phyloP scores from a whole-genome alignment of 2,329 filamentous ascomycete genomes.

The Sporothrix inflata region DNA sequence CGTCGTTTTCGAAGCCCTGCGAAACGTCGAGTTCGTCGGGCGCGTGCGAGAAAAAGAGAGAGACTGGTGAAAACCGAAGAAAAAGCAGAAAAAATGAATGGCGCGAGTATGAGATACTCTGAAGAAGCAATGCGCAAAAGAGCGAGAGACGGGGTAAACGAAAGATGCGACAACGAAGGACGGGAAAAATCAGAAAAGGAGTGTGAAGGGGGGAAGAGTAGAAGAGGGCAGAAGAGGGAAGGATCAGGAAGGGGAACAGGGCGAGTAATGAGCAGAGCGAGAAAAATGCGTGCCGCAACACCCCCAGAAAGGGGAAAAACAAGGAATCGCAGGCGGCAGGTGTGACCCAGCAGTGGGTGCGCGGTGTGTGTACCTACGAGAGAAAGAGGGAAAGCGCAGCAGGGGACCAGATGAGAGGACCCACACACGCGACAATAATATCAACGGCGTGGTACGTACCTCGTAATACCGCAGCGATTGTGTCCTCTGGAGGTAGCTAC shows the following conservation, averaged over 20 bases:
- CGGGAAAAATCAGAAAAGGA: constrained; percentile 21
- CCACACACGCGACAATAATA: constrained; percentile 29
- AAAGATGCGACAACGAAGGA: constrained; percentile 11
- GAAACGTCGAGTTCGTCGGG: constrained; percentile 18
- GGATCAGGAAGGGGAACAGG: constrained; percentile 18
- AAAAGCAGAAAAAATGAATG: constrained; percentile 27
- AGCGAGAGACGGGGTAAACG: constrained; percentile 15
- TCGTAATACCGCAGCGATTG: background rate
- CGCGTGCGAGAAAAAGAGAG: background rate
- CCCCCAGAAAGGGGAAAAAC: constrained; percentile 18
- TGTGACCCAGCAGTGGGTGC: background rate
- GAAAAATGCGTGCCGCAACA: background rate
- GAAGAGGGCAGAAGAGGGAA: constrained; percentile 8
- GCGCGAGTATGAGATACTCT: constrained; percentile 31
- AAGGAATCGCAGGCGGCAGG: background rate
- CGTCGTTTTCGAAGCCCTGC: constrained; percentile 11
- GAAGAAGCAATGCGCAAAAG: constrained; percentile 14
- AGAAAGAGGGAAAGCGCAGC: constrained; percentile 26
- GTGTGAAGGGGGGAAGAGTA: constrained; percentile 15
- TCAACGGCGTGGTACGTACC: constrained; percentile 16
- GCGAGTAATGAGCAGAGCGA: background rate
- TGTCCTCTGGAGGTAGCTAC: background rate
- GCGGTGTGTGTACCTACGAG: background rate
- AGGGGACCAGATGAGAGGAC: constrained; percentile 27
- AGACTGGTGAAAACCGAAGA: background rate